phyloP scores from a whole-genome alignment of 306 rosid genomes.

The Fragaria nilgerrensis region DNA sequence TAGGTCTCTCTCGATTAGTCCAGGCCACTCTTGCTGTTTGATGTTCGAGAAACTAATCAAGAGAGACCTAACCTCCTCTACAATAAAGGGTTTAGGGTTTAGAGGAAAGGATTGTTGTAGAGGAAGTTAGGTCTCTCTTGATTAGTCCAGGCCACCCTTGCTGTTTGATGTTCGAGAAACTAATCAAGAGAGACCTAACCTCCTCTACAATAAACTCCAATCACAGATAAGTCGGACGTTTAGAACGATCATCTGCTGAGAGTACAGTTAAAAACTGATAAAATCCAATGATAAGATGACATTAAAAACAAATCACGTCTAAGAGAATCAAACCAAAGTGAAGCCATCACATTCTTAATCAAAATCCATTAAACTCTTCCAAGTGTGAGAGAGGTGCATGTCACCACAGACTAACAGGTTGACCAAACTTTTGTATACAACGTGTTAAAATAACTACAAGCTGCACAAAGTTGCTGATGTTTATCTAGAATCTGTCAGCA shows the following conservation, averaged over 20 bases:
- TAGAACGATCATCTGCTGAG: not conserved
- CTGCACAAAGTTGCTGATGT: slow-evolving; percentile 4
- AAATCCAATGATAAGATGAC: not conserved
- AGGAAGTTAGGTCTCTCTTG: not conserved
- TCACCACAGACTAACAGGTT: not conserved
- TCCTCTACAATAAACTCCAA: too few relatives aligned
- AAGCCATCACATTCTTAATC: not conserved
- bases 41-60: too few relatives aligned
- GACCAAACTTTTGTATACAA: not conserved
- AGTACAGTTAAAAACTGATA: not conserved
- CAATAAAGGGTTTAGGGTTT: too few relatives aligned
- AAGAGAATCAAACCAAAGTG: too few relatives aligned
- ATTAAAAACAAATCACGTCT: not conserved
- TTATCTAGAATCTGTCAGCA: slow-evolving; percentile 65
- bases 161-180: too few relatives aligned
- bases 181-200: too few relatives aligned
- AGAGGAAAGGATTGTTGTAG: too few relatives aligned
- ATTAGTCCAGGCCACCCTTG: not conserved
- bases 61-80: too few relatives aligned
- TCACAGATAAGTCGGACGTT: not conserved
- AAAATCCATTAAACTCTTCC: not conserved
- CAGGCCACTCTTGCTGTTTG: too few relatives aligned
- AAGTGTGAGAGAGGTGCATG: too few relatives aligned
- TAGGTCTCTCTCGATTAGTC: not conserved
- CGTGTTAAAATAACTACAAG: not conserved